Evolutionary conservation across 257 asterid genomes (phyloP), one percentile per base, ranked within the genome.

Genomic region (Cinchona pubescens): DNA sequence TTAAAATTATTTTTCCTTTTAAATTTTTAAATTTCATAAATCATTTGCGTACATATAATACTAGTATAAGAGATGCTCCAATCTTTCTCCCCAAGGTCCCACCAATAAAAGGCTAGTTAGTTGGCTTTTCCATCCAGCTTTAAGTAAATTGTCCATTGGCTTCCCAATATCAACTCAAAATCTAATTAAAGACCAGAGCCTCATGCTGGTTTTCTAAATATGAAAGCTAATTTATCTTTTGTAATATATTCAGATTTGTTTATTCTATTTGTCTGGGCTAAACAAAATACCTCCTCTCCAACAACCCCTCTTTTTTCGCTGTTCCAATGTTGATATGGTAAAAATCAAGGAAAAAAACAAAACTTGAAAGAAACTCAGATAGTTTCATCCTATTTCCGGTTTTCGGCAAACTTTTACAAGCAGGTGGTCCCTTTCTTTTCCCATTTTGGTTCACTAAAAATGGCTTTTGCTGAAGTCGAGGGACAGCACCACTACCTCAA

Each of bases 391-490:
- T 49, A 18, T 18, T 69, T 55, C 38, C 67, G 14, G 30, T 43
- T 71, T 70, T 51, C 30, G 23, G 23, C 25, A 16, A 29, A 25
- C 2, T 19, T 13, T 53, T 30, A 6, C 4, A 8, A 11, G n/a
- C n/a, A n/a, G 4, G 38, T 43, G 49, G 69, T 73, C 69, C 67
- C 29, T 46, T 15, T 45, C 29, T 15, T 27, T 75, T 64, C 73
- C 76, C 19, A 29, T 48, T 59, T 51, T 64, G 38, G 61, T 21
- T 18, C 2, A 62, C 4, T 56, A 27, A 10, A 40, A 38, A 59
- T 81, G 76, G 59, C 79, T 73, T 81, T 81, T 73, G 76, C 72
- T 72, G 76, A 61, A 60, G 59, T 81, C 76, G 67, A 81, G 69
- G 69, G 4, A 59, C 65, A 59, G 11, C 25, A 56, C 68, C 63